phyloP scores from a whole-genome alignment of 1,139 yeast genomes.

The Suhomyces kunorum region DNA sequence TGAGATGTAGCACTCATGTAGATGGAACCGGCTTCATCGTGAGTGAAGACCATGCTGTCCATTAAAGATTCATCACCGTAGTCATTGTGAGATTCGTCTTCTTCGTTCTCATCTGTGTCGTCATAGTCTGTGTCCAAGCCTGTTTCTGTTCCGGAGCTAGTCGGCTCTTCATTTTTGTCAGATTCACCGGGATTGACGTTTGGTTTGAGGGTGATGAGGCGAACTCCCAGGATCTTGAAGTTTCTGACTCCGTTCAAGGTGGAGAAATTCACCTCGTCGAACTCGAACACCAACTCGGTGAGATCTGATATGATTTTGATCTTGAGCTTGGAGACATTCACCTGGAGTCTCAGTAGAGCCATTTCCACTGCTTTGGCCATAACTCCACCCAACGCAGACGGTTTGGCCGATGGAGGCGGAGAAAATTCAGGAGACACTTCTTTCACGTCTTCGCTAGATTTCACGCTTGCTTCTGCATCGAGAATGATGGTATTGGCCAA shows the following conservation, averaged over 20 bases:
- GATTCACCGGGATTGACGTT: conserved; percentile 35
- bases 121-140: background rate
- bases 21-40: conserved; percentile 68
- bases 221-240: conserved; percentile 41
- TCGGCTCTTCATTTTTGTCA: conserved; percentile 10
- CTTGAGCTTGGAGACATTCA: conserved; percentile 45
- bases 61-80: conserved; percentile 48
- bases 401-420: conserved; percentile 19
- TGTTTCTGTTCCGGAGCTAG: background rate
- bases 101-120: conserved; percentile 14
- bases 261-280: conserved; percentile 42
- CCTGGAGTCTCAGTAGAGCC: conserved; percentile 62
- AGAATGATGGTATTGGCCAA: conserved; percentile 61
- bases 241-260: conserved; percentile 52
- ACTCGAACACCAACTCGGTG: conserved; percentile 43
- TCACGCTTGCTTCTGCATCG: conserved; percentile 18
- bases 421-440: conserved; percentile 3
- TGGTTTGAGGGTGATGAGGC: conserved; percentile 41
- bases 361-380: conserved; percentile 67
- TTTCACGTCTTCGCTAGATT: conserved; percentile 14
- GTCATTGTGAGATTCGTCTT: conserved; percentile 29
- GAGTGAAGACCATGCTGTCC: conserved; percentile 68
- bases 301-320: conserved; percentile 55
- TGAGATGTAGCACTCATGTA: conserved; percentile 80
- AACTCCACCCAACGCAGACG: conserved; percentile 52